A percentile compares a stretch with the other conserved stretches of the same genome.
phyloP scores from a whole-genome alignment of 2,329 filamentous ascomycete species.

The Colletotrichum siamense region DNA sequence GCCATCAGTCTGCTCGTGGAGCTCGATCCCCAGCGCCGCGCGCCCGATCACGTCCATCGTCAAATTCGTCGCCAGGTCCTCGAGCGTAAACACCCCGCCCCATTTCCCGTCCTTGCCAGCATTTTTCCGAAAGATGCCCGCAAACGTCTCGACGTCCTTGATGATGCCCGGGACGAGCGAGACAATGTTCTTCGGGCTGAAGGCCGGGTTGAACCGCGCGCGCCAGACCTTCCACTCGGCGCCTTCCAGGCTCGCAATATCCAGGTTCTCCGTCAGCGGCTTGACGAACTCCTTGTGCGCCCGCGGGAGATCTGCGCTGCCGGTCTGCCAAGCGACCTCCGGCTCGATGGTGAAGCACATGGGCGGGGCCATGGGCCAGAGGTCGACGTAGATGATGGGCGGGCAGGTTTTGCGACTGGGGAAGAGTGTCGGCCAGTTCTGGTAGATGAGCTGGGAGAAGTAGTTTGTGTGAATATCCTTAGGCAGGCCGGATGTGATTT shows the following conservation, averaged over 20 bases:
- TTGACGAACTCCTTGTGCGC: slow-evolving; percentile 30
- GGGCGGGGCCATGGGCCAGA: slow-evolving; percentile 31
- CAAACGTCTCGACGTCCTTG: slow-evolving; percentile 41
- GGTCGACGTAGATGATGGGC: slow-evolving; percentile 31
- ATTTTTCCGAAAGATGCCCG: slow-evolving; percentile 29
- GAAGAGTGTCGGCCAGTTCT: slow-evolving; percentile 11
- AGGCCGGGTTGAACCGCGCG: slow-evolving; percentile 38
- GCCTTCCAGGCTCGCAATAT: slow-evolving; percentile 37
- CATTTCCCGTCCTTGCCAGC: slow-evolving; percentile 32
- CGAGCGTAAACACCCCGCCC: slow-evolving; percentile 37
- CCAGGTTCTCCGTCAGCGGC: slow-evolving; percentile 35
- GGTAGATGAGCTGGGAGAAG: neutral
- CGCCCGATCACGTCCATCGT: slow-evolving; percentile 45
- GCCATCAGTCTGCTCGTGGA: slow-evolving; percentile 4
- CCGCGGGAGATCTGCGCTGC: slow-evolving; percentile 25
- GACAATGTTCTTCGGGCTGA: slow-evolving; percentile 39
- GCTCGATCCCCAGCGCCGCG: slow-evolving; percentile 31
- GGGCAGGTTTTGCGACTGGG: slow-evolving; percentile 30
- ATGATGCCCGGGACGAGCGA: slow-evolving; percentile 40
- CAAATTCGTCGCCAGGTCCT: slow-evolving; percentile 39
- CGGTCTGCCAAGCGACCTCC: slow-evolving; percentile 25
- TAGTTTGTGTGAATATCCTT: slow-evolving; percentile 6
- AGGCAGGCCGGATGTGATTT: neutral
- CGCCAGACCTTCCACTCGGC: slow-evolving; percentile 33
- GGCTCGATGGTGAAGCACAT: slow-evolving; percentile 24